Evolutionary conservation across 177 flowering plant genomes (phyloP).

Genomic region (Telopea speciosissima): DNA sequence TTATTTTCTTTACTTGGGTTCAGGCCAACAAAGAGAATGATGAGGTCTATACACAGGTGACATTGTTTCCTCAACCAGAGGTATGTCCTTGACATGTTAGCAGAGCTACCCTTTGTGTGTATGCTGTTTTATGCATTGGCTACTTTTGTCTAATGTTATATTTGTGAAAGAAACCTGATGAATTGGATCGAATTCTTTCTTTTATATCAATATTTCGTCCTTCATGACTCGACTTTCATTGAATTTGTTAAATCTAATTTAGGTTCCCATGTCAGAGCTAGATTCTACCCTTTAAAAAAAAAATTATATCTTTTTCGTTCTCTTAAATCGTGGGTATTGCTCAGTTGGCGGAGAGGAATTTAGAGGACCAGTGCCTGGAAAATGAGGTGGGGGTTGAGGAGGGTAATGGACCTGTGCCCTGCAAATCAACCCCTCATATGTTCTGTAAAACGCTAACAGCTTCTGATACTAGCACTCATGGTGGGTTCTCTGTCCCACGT

Average conservation of each 20-base stretch:
- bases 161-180: too few relatives aligned
- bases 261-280: not conserved
- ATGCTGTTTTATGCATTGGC: too few relatives aligned
- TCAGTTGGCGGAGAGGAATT: slow-evolving; percentile 35
- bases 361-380: slow-evolving; percentile 41
- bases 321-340: slow-evolving; percentile 1
- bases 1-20: slow-evolving; percentile 9
- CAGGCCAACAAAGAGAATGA: slow-evolving; percentile 91
- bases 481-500: slow-evolving; percentile 97
- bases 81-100: slow-evolving; percentile 25
- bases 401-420: slow-evolving; percentile 37
- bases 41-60: slow-evolving; percentile 83
- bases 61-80: slow-evolving; percentile 77
- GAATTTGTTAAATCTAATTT: not conserved
- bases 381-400: slow-evolving; percentile 37
- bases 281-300: too few relatives aligned
- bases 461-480: slow-evolving; percentile 81
- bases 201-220: not conserved
- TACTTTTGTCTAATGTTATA: too few relatives aligned
- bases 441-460: not conserved
- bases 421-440: slow-evolving; percentile 49
- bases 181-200: not conserved
- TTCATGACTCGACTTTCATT: not conserved
- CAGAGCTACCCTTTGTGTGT: too few relatives aligned
- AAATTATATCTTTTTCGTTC: not conserved